These are phyloP conservation scores for Adansonia grandidieri DNA, from an alignment of 441 rosid genomes.

Conservation along the genomic window DNA sequence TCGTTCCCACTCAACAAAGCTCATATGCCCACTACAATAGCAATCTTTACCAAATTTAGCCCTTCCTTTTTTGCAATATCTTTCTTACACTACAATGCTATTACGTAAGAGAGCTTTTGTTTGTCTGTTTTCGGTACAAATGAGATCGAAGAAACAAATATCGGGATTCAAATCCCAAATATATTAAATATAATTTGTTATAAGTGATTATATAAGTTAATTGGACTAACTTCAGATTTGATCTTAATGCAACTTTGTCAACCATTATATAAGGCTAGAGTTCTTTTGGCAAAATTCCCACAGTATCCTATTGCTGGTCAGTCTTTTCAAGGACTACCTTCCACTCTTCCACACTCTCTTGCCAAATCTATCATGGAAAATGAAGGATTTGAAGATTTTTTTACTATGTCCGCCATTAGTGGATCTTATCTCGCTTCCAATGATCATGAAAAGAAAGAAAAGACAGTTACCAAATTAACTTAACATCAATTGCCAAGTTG, in stretches of 20 bases:
- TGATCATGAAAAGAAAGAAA: not conserved
- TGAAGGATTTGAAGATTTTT: constrained; percentile 20
- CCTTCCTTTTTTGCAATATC: not conserved
- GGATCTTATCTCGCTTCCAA: constrained; percentile 16
- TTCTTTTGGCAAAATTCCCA: not conserved
- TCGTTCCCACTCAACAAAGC: constrained; percentile 18
- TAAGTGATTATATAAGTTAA: not conserved
- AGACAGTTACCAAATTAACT: not conserved
- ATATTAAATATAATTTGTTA: not conserved
- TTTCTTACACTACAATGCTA: constrained; percentile 11
- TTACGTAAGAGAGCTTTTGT: constrained; percentile 14
- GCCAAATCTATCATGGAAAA: constrained; percentile 23
- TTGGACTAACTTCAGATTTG: not conserved
- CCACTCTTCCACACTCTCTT: not conserved
- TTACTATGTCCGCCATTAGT: constrained; percentile 33
- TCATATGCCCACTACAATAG: constrained; percentile 31
- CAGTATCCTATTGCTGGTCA: not conserved
- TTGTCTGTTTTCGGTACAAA: too few species aligned
- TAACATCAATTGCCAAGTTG: not conserved
- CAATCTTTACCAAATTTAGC: constrained; percentile 21
- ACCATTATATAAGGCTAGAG: constrained; percentile 9
- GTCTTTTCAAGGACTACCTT: constrained; percentile 7
- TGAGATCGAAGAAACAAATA: too few species aligned
- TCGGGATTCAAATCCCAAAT: not conserved
- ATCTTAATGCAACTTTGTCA: constrained; percentile 21